phyloP scores from a whole-genome alignment of 2,329 filamentous ascomycete species.

The Paramyrothecium roridum region DNA sequence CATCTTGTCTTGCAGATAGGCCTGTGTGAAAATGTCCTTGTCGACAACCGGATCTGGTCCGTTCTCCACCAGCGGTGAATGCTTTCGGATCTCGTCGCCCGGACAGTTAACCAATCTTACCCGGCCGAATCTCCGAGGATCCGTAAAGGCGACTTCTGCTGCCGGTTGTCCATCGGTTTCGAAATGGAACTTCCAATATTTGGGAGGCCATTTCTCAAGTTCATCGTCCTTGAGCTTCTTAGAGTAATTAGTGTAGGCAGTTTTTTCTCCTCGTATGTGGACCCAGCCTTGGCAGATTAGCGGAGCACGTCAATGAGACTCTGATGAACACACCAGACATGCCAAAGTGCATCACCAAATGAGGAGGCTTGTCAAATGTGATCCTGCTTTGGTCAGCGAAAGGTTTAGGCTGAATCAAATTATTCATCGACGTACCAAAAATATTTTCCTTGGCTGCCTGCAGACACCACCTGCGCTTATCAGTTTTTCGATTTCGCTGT shows the following conservation, averaged over 20 bases:
- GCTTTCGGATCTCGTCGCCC: slow-evolving; percentile 69
- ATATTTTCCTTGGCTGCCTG: slow-evolving; percentile 91
- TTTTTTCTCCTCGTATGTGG: slow-evolving; percentile 76
- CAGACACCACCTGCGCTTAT: slow-evolving; percentile 47
- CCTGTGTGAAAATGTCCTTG: slow-evolving; percentile 69
- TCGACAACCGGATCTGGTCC: slow-evolving; percentile 91
- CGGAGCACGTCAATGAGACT: not conserved
- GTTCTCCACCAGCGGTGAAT: slow-evolving; percentile 82
- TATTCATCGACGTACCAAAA: slow-evolving; percentile 62
- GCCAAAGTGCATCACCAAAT: slow-evolving; percentile 86
- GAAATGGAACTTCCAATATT: slow-evolving; percentile 83
- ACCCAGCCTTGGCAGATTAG: slow-evolving; percentile 63
- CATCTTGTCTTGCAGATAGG: slow-evolving; percentile 72
- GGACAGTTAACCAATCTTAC: slow-evolving; percentile 80
- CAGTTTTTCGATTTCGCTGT: not conserved
- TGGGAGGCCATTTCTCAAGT: slow-evolving; percentile 75
- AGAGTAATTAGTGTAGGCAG: slow-evolving; percentile 79
- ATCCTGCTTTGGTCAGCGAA: slow-evolving; percentile 25
- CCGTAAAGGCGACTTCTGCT: slow-evolving; percentile 74
- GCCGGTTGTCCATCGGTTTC: slow-evolving; percentile 54
- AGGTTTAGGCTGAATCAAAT: not conserved
- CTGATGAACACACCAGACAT: slow-evolving; percentile 50
- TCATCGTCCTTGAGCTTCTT: slow-evolving; percentile 62
- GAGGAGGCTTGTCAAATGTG: slow-evolving; percentile 69
- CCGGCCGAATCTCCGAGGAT: slow-evolving; percentile 74